Conservation (phyloP, 225 moss, liverwort and hornwort species). For the Rhytidiadelphus loreus region DNA sequence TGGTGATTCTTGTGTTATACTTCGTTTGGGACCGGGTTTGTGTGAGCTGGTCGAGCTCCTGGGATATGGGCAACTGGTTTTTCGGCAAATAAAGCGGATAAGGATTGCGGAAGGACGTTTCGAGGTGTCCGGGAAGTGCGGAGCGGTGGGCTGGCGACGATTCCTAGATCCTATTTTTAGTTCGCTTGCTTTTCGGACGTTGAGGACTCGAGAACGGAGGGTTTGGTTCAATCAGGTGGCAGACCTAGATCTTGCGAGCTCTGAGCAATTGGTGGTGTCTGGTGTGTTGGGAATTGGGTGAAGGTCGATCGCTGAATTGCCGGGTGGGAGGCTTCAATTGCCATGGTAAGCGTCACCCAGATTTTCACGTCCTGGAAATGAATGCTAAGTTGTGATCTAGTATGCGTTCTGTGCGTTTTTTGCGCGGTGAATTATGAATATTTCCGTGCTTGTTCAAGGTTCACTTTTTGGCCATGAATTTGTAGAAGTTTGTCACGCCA, state of each 20-base stretch:
- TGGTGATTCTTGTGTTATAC: background rate
- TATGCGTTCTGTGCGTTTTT: background rate
- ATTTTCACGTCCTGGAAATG: background rate
- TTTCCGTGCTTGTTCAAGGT: background rate
- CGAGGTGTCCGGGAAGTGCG: background rate
- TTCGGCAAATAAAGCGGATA: background rate
- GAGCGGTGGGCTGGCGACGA: background rate
- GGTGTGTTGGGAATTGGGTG: background rate
- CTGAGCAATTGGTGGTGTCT: background rate
- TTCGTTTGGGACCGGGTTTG: background rate
- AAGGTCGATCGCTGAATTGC: background rate
- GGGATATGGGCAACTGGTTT: background rate
- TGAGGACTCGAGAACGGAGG: background rate
- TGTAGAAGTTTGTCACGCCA: background rate
- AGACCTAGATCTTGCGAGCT: background rate
- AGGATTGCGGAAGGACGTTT: background rate
- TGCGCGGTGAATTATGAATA: background rate
- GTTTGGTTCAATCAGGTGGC: background rate
- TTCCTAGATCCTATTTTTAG: background rate
- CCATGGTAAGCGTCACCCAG: slow-evolving; percentile 1
- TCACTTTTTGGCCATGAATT: background rate
- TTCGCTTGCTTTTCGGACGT: background rate
- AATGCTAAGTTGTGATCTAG: background rate
- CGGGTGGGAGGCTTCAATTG: background rate
- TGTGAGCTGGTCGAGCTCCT: background rate